Evolutionary conservation across 805 yeast species (phyloP).

Genomic region (Starmerella stellata): DNA sequence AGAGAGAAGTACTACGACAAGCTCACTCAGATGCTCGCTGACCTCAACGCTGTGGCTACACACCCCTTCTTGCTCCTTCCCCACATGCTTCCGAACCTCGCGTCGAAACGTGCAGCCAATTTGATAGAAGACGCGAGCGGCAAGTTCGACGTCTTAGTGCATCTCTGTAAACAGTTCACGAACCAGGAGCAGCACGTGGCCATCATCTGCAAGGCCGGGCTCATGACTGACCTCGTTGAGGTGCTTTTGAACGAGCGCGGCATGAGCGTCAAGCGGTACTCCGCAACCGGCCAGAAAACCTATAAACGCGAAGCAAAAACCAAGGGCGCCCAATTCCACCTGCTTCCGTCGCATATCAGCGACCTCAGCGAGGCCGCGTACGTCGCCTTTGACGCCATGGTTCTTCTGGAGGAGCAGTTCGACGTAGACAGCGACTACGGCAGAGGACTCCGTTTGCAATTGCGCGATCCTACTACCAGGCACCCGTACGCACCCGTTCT

Average conservation of each 20-base stretch:
- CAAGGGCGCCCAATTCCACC: slow-evolving; percentile 18
- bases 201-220: slow-evolving; percentile 49
- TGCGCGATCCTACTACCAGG: slow-evolving; percentile 18
- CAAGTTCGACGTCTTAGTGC: slow-evolving; percentile 55
- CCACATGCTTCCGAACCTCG: slow-evolving; percentile 50
- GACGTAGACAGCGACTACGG: slow-evolving; percentile 27
- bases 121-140: slow-evolving; percentile 38
- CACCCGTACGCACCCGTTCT: slow-evolving; percentile 35
- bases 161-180: slow-evolving; percentile 40
- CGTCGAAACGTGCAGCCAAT: slow-evolving; percentile 51
- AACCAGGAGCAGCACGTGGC: slow-evolving; percentile 37
- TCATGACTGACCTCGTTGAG: slow-evolving; percentile 59
- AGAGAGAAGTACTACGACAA: slow-evolving; percentile 37
- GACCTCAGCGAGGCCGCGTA: slow-evolving; percentile 18
- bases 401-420: slow-evolving; percentile 47
- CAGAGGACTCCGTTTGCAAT: slow-evolving; percentile 18
- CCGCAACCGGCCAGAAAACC: slow-evolving; percentile 29
- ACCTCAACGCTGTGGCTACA: slow-evolving; percentile 62
- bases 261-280: slow-evolving; percentile 45
- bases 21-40: slow-evolving; percentile 52
- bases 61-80: slow-evolving; percentile 78
- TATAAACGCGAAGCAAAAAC: slow-evolving; percentile 10
- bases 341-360: slow-evolving; percentile 29
- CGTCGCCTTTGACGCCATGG: slow-evolving; percentile 35
- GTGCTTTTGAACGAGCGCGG: slow-evolving; percentile 58